These are phyloP conservation scores for Pseudogymnoascus pannorum DNA, from an alignment of 2,329 filamentous ascomycete species.

Conservation along the genomic window DNA sequence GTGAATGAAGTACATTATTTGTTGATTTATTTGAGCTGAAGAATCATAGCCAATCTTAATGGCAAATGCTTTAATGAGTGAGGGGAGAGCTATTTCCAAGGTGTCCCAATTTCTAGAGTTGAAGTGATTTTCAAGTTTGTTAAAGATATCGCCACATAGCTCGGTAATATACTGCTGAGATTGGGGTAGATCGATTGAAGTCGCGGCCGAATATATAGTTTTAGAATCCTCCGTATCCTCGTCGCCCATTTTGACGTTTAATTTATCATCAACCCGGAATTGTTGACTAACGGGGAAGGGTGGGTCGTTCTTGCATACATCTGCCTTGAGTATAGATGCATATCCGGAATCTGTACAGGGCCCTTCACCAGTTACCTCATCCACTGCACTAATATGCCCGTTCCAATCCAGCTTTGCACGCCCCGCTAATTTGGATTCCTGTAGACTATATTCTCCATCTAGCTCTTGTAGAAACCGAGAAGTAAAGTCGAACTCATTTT, in stretches of 20 bases:
- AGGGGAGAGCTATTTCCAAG: conserved; percentile 5
- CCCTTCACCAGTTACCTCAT: not conserved
- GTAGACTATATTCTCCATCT: not conserved
- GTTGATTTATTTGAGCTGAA: conserved; percentile 3
- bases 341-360: not conserved
- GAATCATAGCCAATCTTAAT: conserved; percentile 12
- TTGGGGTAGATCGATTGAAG: not conserved
- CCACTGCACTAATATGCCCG: not conserved
- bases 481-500: no score
- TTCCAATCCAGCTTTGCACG: not conserved
- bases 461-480: not conserved
- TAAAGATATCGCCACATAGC: conserved; percentile 10
- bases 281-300: not conserved
- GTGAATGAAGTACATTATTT: conserved; percentile 14
- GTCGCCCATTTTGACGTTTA: not conserved
- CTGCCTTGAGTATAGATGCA: not conserved
- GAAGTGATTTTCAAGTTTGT: conserved; percentile 2
- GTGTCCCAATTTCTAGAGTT: conserved; percentile 6
- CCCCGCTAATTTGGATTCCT: not conserved
- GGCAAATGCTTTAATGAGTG: conserved; percentile 14
- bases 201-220: not conserved
- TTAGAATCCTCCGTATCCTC: not conserved
- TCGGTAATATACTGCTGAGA: conserved; percentile 11
- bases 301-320: not conserved
- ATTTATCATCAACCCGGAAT: not conserved